Conservation (phyloP, 768 basidiomycete genomes). For the Rhodotorula sphaerocarpa region DNA sequence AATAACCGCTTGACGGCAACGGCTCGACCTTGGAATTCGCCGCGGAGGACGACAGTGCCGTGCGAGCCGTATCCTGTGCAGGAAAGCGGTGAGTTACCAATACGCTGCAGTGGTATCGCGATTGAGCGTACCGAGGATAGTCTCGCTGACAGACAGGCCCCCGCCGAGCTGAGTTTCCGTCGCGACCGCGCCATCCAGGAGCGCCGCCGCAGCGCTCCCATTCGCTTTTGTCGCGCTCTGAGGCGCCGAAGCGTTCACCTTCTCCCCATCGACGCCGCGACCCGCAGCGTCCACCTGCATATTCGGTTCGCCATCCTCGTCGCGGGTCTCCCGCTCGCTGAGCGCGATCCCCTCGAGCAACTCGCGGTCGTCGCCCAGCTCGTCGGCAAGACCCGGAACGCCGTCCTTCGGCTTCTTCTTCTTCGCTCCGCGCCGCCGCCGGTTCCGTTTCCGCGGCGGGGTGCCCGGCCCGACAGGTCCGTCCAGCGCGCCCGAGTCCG, state of each 20-base stretch:
- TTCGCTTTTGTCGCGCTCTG: conserved; percentile 28
- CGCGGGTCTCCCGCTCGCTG: conserved; percentile 34
- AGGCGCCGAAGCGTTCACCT: conserved; percentile 28
- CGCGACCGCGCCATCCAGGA: conserved; percentile 6
- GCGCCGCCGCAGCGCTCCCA: not conserved
- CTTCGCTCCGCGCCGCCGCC: conserved; percentile 27
- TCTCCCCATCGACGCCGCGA: conserved; percentile 3
- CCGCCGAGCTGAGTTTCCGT: conserved; percentile 40
- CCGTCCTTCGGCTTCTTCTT: conserved; percentile 34
- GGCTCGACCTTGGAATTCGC: conserved; percentile 89
- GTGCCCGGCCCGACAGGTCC: conserved; percentile 28
- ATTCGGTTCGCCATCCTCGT: conserved; percentile 42
- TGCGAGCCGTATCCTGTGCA: conserved; percentile 80
- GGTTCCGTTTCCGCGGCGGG: conserved; percentile 25
- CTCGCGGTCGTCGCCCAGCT: conserved; percentile 32
- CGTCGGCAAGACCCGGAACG: conserved; percentile 24
- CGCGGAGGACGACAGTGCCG: conserved; percentile 89
- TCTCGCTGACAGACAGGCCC: conserved; percentile 43
- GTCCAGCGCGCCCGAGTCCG: conserved; percentile 42
- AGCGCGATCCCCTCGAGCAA: conserved; percentile 12
- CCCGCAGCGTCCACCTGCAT: not conserved
- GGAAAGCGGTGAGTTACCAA: not conserved
- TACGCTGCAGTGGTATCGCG: no score
- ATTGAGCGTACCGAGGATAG: conserved; percentile 41
- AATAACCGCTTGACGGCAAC: conserved; percentile 97